A percentile compares a stretch with the other conserved stretches of the same genome.
Evolutionary conservation across 495 filamentous ascomycete genomes (phyloP).

Genomic region (Neurospora sp.): DNA sequence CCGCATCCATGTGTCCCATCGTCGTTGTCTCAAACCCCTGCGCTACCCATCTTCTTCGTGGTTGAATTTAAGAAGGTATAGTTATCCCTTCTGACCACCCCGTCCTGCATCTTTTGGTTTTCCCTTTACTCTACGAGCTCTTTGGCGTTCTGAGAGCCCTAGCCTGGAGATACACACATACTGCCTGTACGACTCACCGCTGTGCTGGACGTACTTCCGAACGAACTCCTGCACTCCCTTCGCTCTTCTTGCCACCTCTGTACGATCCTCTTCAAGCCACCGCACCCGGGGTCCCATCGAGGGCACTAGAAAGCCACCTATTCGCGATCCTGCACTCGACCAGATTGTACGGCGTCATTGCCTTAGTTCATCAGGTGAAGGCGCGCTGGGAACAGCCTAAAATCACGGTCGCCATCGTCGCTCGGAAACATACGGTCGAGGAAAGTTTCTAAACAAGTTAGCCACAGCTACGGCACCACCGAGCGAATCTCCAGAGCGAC

Average conservation of each 20-base stretch:
- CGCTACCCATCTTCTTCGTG: constrained; percentile 15
- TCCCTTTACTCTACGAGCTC: constrained; percentile 1
- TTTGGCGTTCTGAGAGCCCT: not conserved
- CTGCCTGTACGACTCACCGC: constrained; percentile 14
- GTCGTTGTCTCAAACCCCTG: constrained; percentile 27
- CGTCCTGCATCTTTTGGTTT: not conserved
- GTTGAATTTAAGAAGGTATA: constrained; percentile 21
- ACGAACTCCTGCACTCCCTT: constrained; percentile 4
- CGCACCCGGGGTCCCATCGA: constrained; percentile 12
- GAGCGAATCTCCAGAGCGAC: not conserved
- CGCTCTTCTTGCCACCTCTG: constrained; percentile 10
- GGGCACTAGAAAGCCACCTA: constrained; percentile 14
- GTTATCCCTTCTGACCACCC: constrained; percentile 10
- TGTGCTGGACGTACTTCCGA: constrained; percentile 7
- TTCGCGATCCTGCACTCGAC: constrained; percentile 14
- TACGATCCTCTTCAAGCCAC: constrained; percentile 19
- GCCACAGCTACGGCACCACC: not conserved
- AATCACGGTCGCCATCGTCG: not conserved
- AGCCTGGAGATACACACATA: constrained; percentile 5
- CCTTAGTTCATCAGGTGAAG: constrained; percentile 9
- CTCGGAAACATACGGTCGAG: not conserved
- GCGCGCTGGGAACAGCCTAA: constrained; percentile 1
- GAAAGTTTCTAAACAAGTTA: not conserved
- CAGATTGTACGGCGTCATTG: constrained; percentile 14
- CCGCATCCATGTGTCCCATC: constrained; percentile 20